Evolutionary conservation across 495 filamentous ascomycete genomes (phyloP).

Genomic region (Daldinia concentrica): DNA sequence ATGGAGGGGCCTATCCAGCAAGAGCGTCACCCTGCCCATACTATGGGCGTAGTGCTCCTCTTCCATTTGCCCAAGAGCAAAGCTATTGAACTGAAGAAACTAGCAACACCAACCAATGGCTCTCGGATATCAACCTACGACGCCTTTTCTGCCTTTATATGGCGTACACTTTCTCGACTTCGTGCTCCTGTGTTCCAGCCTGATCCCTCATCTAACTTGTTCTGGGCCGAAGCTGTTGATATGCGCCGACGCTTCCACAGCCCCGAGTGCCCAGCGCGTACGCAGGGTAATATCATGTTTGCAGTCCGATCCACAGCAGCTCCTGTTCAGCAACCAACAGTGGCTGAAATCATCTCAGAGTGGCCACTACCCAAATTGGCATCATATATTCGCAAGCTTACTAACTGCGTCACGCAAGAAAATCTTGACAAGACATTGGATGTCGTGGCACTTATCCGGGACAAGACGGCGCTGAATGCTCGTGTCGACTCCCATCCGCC

Average conservation of each 20-base stretch:
- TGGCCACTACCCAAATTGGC: background rate
- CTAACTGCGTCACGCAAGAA: conserved; percentile 51
- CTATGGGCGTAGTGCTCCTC: conserved; percentile 39
- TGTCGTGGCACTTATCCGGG: conserved; percentile 44
- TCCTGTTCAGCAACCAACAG: conserved; percentile 2
- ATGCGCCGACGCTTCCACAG: conserved; percentile 2
- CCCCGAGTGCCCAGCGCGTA: background rate
- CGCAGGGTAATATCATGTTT: conserved; percentile 2
- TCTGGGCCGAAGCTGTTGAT: conserved; percentile 3
- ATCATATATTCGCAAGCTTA: conserved; percentile 51
- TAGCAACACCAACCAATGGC: conserved; percentile 41
- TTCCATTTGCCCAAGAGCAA: conserved; percentile 57
- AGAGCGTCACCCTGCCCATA: conserved; percentile 44
- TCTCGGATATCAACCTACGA: conserved; percentile 55
- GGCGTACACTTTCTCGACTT: conserved; percentile 42
- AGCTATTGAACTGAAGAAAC: conserved; percentile 47
- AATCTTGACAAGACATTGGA: conserved; percentile 45
- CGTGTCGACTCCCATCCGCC: conserved; percentile 43
- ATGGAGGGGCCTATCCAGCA: conserved; percentile 40
- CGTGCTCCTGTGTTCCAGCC: background rate
- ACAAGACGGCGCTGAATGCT: conserved; percentile 45
- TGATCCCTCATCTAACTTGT: background rate
- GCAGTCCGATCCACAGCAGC: background rate
- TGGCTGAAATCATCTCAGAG: conserved; percentile 1
- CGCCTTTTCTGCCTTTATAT: conserved; percentile 52